phyloP scores from a whole-genome alignment of 2,329 filamentous ascomycete species.

The Colletotrichum simmondsii region DNA sequence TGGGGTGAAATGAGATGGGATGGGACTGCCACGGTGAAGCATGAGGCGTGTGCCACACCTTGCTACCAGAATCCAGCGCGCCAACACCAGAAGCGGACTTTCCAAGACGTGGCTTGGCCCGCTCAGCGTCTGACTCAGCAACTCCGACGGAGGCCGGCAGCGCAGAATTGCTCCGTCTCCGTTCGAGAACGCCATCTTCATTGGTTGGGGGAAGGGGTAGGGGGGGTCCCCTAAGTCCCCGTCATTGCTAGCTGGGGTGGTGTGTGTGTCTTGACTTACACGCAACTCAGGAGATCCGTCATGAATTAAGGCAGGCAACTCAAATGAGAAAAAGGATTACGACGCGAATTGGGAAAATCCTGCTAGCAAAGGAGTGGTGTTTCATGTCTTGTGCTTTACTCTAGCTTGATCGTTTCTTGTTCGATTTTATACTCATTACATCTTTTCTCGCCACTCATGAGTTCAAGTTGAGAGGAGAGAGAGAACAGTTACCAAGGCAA shows the following conservation, averaged over 20 bases:
- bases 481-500: background rate
- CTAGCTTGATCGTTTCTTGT: background rate
- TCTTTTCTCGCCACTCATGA: background rate
- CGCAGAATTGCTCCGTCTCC: constrained; percentile 6
- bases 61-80: too few species aligned
- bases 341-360: constrained; percentile 1
- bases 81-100: too few species aligned
- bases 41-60: background rate
- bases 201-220: background rate
- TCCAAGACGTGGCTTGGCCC: background rate
- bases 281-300: constrained; percentile 15
- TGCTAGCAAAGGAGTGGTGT: background rate
- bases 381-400: background rate
- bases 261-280: constrained; percentile 25
- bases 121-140: background rate
- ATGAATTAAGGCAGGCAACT: constrained; percentile 1
- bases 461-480: background rate
- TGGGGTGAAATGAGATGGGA: background rate
- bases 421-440: background rate
- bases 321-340: constrained; percentile 15
- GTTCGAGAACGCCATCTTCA: background rate
- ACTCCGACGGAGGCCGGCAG: constrained; percentile 30
- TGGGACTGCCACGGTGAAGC: background rate
- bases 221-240: background rate
- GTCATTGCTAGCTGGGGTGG: constrained; percentile 6